Base-by-base conservation (phyloP, 2,329 filamentous ascomycete genomes). In the Penicillium sp. region DNA sequence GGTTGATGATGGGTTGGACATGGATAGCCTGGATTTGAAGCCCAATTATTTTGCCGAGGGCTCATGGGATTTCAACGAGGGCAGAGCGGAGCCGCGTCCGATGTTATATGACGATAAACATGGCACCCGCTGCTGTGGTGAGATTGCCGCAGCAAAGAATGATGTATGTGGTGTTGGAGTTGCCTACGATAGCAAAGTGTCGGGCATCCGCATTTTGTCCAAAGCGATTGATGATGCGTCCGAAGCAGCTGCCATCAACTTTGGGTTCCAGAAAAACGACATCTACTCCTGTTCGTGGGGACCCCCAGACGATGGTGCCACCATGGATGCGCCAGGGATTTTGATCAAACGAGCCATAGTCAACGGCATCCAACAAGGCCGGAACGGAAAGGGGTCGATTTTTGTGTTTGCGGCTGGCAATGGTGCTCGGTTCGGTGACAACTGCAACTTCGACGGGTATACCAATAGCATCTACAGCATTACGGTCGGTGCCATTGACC, bases 221-320 rank as follows among this genome's bases (percentile, higher is more conserved):
- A 90, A 88, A 57, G 71, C 85, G 32, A 95, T 98, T 48, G 84
- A 82, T 34, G 92, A 98, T 60, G 82, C 85, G 17, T 92, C 98
- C 56, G 92, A 98, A 66, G 89, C 92, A 15, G 73, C 83, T 18
- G 86, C 92, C 14, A 81, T 98, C 73, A 95, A 94, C 65, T 96
- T 90, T 68, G 84, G 84, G 45, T 92, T 80, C 56, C 81, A 95
- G 55, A 73, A 90, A 44, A 98, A 95, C 60, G 80, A 95, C 43
- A 96, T 98, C 42, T 98, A 95, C 67, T 98, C 92, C 1, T 98
- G 92, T 69, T 98, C 92, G 0, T 98, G 92, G 92, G 92, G 92
- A 0, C 92, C 92, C 6, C 86, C 88, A 0, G 92, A 98, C 56
- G 89, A 96, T 60, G 92, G 92, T 30, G 74, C 75, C 44, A 88